Conservation (phyloP, 2,329 filamentous ascomycete species). For the Karstenula rhodostoma region DNA sequence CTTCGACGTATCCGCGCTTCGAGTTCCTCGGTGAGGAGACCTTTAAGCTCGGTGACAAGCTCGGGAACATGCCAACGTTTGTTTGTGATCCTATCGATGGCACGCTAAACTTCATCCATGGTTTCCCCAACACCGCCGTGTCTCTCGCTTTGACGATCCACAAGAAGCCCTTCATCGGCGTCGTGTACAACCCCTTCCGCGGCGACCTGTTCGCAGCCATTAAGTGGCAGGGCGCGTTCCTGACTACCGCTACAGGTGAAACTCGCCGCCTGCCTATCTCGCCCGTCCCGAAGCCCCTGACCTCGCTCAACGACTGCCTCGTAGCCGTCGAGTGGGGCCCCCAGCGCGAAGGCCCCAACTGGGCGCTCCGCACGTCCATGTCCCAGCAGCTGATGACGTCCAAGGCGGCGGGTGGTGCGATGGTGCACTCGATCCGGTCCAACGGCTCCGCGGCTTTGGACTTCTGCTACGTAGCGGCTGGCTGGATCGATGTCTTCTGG, state of each 20-base stretch:
- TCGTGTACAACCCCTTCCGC: conserved; percentile 48
- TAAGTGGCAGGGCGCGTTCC: conserved; percentile 41
- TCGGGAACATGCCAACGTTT: conserved; percentile 44
- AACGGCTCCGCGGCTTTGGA: conserved; percentile 48
- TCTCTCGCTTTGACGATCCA: conserved; percentile 42
- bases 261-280: conserved; percentile 42
- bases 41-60: conserved; percentile 40
- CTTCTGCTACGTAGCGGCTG: conserved; percentile 51
- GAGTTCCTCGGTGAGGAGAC: conserved; percentile 52
- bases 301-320: conserved; percentile 42
- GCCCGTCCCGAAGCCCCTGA: conserved; percentile 33
- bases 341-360: conserved; percentile 47
- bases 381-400: conserved; percentile 41
- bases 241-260: conserved; percentile 33
- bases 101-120: conserved; percentile 50
- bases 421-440: conserved; percentile 45
- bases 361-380: conserved; percentile 43
- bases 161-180: conserved; percentile 45
- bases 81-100: conserved; percentile 51
- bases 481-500: conserved; percentile 47
- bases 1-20: conserved; percentile 55
- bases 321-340: conserved; percentile 50
- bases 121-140: conserved; percentile 47
- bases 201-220: conserved; percentile 47
- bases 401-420: conserved; percentile 38